Base-by-base conservation (phyloP, 192 early-diverging fungal genomes). In the Gamsiella multidivaricata region DNA sequence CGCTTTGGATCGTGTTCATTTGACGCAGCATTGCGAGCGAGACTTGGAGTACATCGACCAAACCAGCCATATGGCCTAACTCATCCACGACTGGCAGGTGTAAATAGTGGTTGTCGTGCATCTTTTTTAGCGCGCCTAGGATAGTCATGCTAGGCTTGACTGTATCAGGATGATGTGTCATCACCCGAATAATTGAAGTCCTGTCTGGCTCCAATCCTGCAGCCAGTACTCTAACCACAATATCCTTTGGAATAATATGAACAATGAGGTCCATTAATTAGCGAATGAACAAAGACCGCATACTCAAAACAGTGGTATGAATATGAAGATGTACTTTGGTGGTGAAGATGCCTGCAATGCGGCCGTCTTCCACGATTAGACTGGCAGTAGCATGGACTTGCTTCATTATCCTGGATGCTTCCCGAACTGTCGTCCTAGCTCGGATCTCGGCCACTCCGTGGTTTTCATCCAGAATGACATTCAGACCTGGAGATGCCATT, bases 161-260 rank as follows among this genome's bases (percentile, higher is more conserved):
- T 4, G 91, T 90, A 67, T 94, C 90, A 8, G 92, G 92, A 58
- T 90, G 86, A 43, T 90, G 92, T 0, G 92, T 94, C 96, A 98
- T 98, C 23, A 98, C 96, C 37, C 96, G 91, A 18, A 96, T 92
- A 10, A 98, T 94, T n/a, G 93, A 91, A 53, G 93, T 95, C 15
- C 85, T 92, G 50, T 83, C 84, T 14, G 96, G 94, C 49, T 94
- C 90, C 56, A 96, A 78, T 8, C 91, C 88, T 33, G 90, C 91
- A 9, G 92, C 91, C 59, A 94, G 88, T 11, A 94, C 92, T 53
- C 92, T 84, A 58, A 93, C 84, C 33, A 94, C 92, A 56, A 94
- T 85, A 71, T 94, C 92, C 64, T 70, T 41, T 3, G 12, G 14
- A 42, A 17, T 4, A 51, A 51, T 22, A 11, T 9, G 5, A 61